These are phyloP conservation scores for Talaromyces thailandensis DNA, from an alignment of 495 filamentous ascomycete species.

Conservation along the genomic window DNA sequence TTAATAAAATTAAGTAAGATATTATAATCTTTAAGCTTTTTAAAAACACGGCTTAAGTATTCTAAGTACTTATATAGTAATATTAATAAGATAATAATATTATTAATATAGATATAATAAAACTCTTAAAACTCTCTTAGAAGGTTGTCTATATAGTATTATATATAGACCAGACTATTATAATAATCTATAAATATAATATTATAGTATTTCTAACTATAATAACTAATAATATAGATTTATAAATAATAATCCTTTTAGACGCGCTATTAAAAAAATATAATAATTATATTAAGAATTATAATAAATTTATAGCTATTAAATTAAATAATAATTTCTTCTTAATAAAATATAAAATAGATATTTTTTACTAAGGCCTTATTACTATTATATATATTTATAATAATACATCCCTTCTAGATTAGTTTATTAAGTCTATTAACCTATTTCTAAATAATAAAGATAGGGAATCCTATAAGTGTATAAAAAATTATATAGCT, in stretches of 20 bases:
- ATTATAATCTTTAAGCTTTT: neutral
- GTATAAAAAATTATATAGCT: no score
- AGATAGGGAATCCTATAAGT: no score
- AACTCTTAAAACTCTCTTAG: neutral
- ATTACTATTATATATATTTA: slow-evolving; percentile 6
- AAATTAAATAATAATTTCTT: slow-evolving; percentile 5
- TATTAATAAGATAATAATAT: neutral
- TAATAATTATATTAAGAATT: neutral
- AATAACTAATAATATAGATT: slow-evolving; percentile 1
- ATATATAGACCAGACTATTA: slow-evolving; percentile 3
- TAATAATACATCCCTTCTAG: neutral
- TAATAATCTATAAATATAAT: slow-evolving; percentile 2
- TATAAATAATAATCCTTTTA: neutral
- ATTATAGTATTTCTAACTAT: slow-evolving; percentile 3
- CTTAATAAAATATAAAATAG: slow-evolving; percentile 4
- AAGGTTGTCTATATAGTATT: neutral
- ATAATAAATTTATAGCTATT: slow-evolving; percentile 15
- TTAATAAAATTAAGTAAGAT: neutral
- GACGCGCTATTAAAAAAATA: neutral
- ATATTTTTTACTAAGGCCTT: slow-evolving; percentile 3
- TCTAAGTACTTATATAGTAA: neutral
- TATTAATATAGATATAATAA: neutral
- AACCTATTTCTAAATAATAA: neutral
- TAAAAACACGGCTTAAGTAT: neutral
- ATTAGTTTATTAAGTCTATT: neutral